These are phyloP conservation scores for Puccinellia tenuiflora DNA, from an alignment of 176 grass and related monocot species.

Conservation along the genomic window DNA sequence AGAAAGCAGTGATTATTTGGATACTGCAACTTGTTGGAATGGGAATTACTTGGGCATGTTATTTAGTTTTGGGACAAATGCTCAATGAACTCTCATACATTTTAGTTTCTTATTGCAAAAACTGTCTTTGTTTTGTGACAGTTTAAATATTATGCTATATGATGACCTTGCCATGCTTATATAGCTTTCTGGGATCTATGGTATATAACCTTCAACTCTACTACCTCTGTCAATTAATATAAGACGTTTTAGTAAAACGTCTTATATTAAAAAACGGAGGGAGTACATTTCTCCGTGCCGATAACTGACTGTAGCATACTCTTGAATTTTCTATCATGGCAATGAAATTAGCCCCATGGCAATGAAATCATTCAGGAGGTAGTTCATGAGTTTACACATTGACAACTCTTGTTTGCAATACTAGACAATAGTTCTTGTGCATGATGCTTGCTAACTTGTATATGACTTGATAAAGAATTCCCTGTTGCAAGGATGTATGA, in stretches of 20 bases:
- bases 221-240: no score
- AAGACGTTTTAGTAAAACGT: no score
- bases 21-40: slow-evolving; percentile 34
- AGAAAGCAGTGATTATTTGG: slow-evolving; percentile 29
- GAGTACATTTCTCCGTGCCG: neutral
- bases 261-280: no score
- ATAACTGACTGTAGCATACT: neutral
- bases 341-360: slow-evolving; percentile 23
- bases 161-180: neutral
- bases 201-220: neutral
- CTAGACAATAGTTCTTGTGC: slow-evolving; percentile 5
- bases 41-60: slow-evolving; percentile 40
- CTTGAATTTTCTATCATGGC: neutral
- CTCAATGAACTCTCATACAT: neutral
- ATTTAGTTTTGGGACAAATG: slow-evolving; percentile 39
- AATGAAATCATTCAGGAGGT: slow-evolving; percentile 23
- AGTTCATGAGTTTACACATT: slow-evolving; percentile 4
- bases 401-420: slow-evolving; percentile 29
- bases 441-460: slow-evolving; percentile 3
- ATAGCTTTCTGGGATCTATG: neutral
- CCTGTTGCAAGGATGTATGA: neutral
- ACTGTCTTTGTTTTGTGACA: neutral
- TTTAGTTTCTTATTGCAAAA: neutral
- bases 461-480: neutral
- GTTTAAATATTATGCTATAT: neutral